Conservation (phyloP, 768 basidiomycete genomes). For the Xerocomellus amylosporus region DNA sequence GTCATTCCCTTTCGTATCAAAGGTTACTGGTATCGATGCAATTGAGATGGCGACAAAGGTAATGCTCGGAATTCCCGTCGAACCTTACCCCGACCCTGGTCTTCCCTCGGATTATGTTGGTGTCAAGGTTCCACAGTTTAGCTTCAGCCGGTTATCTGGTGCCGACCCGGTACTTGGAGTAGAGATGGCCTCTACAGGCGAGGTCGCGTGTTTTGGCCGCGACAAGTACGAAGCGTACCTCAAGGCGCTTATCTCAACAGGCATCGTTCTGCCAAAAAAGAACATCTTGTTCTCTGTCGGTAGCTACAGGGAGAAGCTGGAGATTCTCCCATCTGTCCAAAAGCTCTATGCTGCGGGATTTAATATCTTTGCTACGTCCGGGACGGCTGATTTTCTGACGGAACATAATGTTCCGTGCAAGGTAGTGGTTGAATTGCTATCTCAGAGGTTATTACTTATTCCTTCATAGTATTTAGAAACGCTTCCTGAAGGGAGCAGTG, state of each 20-base stretch:
- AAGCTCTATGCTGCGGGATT: constrained; percentile 92
- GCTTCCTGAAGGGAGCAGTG: constrained; percentile 67
- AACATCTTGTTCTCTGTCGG: constrained; percentile 97
- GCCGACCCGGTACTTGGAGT: constrained; percentile 98
- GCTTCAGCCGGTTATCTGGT: constrained; percentile 92
- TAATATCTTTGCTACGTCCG: constrained; percentile 95
- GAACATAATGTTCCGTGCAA: constrained; percentile 98
- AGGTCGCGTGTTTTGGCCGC: constrained; percentile 96
- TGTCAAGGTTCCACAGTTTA: constrained; percentile 99
- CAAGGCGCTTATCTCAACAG: constrained; percentile 95
- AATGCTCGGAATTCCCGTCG: constrained; percentile 89
- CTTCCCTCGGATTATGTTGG: constrained; percentile 94
- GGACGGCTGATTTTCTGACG: constrained; percentile 95
- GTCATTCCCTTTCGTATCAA: constrained; percentile 98
- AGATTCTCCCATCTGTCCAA: constrained; percentile 92
- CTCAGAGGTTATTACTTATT: background rate
- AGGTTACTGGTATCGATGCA: constrained; percentile 95
- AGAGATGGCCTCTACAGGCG: constrained; percentile 99
- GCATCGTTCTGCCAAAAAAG: constrained; percentile 93
- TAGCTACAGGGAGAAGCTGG: constrained; percentile 95
- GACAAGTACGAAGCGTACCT: constrained; percentile 99
- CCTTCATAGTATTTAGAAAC: constrained; percentile 78
- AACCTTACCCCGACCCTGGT: constrained; percentile 84
- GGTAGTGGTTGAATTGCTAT: constrained; percentile 38
- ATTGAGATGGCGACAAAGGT: constrained; percentile 99